A percentile compares a stretch with the other conserved stretches of the same genome.
Conservation (phyloP, 805 yeast genomes). For the Sungouiozyma intestinalis region DNA sequence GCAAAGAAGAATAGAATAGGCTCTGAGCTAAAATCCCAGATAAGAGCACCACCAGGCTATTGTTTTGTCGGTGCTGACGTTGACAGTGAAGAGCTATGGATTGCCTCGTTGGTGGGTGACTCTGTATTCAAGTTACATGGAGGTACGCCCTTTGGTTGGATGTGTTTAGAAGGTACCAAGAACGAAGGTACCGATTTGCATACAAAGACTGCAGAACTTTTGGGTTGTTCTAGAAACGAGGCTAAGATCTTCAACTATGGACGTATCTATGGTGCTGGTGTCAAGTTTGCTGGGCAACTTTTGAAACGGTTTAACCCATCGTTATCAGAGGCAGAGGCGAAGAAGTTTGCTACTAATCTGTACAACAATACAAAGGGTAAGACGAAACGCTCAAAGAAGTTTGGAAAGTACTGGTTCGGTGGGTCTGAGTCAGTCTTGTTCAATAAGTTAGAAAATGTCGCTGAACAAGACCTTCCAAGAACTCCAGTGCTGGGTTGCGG, state of each 20-base stretch:
- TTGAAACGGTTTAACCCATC: conserved; percentile 73
- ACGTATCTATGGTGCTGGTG: conserved; percentile 95
- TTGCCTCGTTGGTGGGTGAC: conserved; percentile 91
- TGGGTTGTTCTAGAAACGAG: conserved; percentile 82
- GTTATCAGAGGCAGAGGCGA: conserved; percentile 57
- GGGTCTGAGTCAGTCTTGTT: conserved; percentile 92
- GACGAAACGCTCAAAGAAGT: conserved; percentile 25
- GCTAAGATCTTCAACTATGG: conserved; percentile 97
- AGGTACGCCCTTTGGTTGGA: conserved; percentile 96
- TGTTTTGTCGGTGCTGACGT: conserved; percentile 97
- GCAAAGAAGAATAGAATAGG: conserved; percentile 82
- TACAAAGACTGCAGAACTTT: conserved; percentile 80
- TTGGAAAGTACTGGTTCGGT: conserved; percentile 54
- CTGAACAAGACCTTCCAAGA: conserved; percentile 65
- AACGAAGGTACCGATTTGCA: conserved; percentile 88
- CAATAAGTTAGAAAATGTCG: conserved; percentile 79
- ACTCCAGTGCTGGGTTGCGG: conserved; percentile 94
- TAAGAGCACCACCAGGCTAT: conserved; percentile 82
- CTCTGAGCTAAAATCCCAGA: conserved; percentile 81
- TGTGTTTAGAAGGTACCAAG: conserved; percentile 95
- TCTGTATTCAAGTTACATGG: conserved; percentile 85
- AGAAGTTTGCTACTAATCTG: conserved; percentile 48
- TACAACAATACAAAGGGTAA: conserved; percentile 81
- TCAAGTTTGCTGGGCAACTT: conserved; percentile 75
- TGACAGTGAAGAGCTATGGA: conserved; percentile 97